phyloP scores from a whole-genome alignment of 306 rosid genomes.

The Corylus americana region DNA sequence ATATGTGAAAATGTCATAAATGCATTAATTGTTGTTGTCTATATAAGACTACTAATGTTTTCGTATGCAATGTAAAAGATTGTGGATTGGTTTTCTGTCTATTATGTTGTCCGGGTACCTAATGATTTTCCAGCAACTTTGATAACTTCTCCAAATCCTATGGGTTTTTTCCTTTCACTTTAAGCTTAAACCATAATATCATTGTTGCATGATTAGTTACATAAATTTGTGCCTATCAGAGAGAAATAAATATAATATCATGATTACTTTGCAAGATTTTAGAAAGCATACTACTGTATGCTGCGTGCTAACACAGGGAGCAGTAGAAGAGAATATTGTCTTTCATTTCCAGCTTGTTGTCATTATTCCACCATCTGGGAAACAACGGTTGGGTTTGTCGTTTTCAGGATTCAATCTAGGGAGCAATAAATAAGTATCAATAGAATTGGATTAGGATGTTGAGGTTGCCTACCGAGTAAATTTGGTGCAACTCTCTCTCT shows the following conservation, averaged over 20 bases:
- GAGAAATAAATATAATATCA: not conserved
- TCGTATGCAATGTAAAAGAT: not conserved
- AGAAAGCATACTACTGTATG: not conserved
- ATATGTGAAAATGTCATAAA: not conserved
- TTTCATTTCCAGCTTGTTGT: conserved; percentile 9
- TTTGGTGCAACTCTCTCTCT: not conserved
- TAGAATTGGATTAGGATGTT: conserved; percentile 20
- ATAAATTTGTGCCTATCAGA: not conserved
- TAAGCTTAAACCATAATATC: not conserved
- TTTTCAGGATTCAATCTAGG: conserved; percentile 13
- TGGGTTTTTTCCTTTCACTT: not conserved
- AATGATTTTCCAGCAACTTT: not conserved
- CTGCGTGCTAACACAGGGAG: not conserved
- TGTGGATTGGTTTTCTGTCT: not conserved
- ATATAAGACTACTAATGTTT: not conserved
- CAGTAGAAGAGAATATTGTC: not conserved
- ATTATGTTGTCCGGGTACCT: not conserved
- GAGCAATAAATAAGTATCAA: conserved; percentile 4
- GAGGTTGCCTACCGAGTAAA: not conserved
- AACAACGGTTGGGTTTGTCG: not conserved
- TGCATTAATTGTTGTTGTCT: not conserved
- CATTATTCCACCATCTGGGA: conserved; percentile 1
- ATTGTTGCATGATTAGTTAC: not conserved
- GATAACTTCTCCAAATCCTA: not conserved
- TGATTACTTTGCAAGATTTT: conserved; percentile 2